Conservation (phyloP, 352 stramenopile species). For the Phytophthora hibernalis region DNA sequence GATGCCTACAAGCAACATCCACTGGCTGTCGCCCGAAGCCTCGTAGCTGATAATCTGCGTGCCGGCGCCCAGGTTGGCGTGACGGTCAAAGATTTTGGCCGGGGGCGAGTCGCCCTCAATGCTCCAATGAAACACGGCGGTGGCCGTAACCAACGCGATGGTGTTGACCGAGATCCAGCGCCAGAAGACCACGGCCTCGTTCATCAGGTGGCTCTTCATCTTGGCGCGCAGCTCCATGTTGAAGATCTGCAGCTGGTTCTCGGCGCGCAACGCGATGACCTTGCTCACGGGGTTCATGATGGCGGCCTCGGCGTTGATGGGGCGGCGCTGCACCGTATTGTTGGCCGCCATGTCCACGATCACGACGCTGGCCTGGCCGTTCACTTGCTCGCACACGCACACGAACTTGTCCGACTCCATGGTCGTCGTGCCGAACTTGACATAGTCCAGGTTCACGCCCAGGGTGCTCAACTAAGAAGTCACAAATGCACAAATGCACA, state of each 20-base stretch:
- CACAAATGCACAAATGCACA: slow-evolving; percentile 26
- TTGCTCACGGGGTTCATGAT: slow-evolving; percentile 99
- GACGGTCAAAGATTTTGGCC: slow-evolving; percentile 98
- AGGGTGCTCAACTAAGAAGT: slow-evolving; percentile 81
- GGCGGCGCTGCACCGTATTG: slow-evolving; percentile 92
- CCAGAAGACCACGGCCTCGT: slow-evolving; percentile 97
- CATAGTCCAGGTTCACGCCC: slow-evolving; percentile 91
- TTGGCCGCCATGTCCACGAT: slow-evolving; percentile 93
- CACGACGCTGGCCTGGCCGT: slow-evolving; percentile 89
- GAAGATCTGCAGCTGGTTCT: slow-evolving; percentile 99
- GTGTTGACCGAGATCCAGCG: slow-evolving; percentile 97
- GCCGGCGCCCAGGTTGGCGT: slow-evolving; percentile 92
- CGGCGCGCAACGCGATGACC: slow-evolving; percentile 86
- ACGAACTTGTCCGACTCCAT: slow-evolving; percentile 99
- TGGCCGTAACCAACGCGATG: slow-evolving; percentile 97
- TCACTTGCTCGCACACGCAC: slow-evolving; percentile 93
- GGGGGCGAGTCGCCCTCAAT: slow-evolving; percentile 93
- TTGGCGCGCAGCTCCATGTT: slow-evolving; percentile 99
- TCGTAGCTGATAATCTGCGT: slow-evolving; percentile 99
- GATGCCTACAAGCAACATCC: slow-evolving; percentile 99
- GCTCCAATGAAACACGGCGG: slow-evolving; percentile 98
- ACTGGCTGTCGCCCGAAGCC: slow-evolving; percentile 97
- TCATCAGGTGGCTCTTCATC: slow-evolving; percentile 96
- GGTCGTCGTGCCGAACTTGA: slow-evolving; percentile 94
- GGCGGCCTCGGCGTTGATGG: slow-evolving; percentile 98